Evolutionary conservation across 768 basidiomycete species (phyloP), one percentile per base, ranked within the genome.

Genomic region (Rhizopogon roseolus): DNA sequence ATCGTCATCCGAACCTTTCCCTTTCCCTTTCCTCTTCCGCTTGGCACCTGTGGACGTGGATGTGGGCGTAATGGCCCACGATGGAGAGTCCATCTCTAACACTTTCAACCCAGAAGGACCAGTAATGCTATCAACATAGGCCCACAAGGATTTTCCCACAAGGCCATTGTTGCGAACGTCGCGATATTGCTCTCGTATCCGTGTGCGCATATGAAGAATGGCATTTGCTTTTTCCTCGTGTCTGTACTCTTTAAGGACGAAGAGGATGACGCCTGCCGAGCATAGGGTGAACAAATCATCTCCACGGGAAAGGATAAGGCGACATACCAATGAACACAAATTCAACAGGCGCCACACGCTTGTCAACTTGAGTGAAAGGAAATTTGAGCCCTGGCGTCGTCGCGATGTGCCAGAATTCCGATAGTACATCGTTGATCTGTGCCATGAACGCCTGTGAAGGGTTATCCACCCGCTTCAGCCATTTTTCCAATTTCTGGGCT

Each of bases 261-360:
- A 87, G 11, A 91, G 72, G 11, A 90, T 65, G 19, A 90, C 81
- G 53, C 88, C 90, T 92, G 52, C 22, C n/a, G 39, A 22, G n/a
- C 5, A 38, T 40, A 39, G 14, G 3, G 9, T 50, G 36, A 56
- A 45, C n/a, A 52, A 14, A 22, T 41, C 17, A 22, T 25, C 34
- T 37, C 28, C 25, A 55, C 16, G 29, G 9, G 27, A 38, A 25
- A 46, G 27, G 25, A 4, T 7, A 28, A 19, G 17, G 17, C 11
- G 10, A 69, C 76, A 56, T 62, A 91, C 91, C 88, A 40, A 90
- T 83, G 66, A 88, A 92, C 32, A 91, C 81, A 64, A 93, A 88
- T 62, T 90, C 86, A 7, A 85, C 81, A 1, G 88, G 88, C 2
- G 87, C 82, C 39, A 91, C 76, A 27, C 82, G 77, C 55, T 81